Conservation (phyloP, 2,329 filamentous ascomycete species). For the Triangularia setosa region DNA sequence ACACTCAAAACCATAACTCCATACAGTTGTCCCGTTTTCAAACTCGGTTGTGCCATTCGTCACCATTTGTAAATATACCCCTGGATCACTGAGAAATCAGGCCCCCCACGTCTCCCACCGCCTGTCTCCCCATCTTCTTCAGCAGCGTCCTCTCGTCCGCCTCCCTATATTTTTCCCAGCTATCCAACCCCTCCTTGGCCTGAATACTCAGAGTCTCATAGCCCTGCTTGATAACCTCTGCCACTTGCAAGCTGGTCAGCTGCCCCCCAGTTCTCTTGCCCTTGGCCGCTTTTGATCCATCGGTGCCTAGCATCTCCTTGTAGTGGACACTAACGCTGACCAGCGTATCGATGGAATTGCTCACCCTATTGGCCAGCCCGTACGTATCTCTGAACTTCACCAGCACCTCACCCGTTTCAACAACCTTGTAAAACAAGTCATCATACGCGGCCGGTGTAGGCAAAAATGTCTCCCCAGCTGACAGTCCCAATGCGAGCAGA, state of each 20-base stretch:
- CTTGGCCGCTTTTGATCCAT: conserved; percentile 37
- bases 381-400: conserved; percentile 79
- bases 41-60: background rate
- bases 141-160: conserved; percentile 77
- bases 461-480: conserved; percentile 83
- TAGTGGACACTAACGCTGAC: conserved; percentile 84
- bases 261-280: conserved; percentile 48
- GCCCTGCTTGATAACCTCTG: conserved; percentile 89
- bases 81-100: conserved; percentile 41
- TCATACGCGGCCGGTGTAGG: conserved; percentile 86
- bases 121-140: conserved; percentile 81
- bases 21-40: background rate
- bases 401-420: conserved; percentile 82
- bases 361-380: conserved; percentile 51
- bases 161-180: conserved; percentile 83
- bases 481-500: conserved; percentile 77
- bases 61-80: background rate
- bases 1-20: background rate
- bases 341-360: conserved; percentile 76
- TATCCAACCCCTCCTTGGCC: conserved; percentile 78
- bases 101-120: conserved; percentile 59
- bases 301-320: conserved; percentile 66
- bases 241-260: conserved; percentile 78
- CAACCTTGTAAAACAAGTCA: conserved; percentile 96
- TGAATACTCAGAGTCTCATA: conserved; percentile 94